These are phyloP conservation scores for Exophiala sideris DNA, from an alignment of 2,329 filamentous ascomycete genomes.

Conservation along the genomic window DNA sequence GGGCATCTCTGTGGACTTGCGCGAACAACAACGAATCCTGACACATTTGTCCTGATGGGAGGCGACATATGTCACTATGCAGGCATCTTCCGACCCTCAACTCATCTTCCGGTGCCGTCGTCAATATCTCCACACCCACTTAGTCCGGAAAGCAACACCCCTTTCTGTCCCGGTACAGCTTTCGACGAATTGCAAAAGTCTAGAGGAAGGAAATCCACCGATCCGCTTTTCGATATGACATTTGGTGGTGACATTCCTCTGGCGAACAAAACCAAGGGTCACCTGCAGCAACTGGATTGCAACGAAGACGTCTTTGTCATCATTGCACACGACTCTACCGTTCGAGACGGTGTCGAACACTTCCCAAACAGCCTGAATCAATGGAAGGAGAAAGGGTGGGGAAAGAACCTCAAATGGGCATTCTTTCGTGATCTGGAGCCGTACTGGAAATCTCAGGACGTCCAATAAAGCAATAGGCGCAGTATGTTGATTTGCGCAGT, in stretches of 20 bases:
- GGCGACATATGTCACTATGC: constrained; percentile 11
- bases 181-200: constrained; percentile 8
- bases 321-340: constrained; percentile 31
- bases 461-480: no score
- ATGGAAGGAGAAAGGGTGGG: constrained; percentile 16
- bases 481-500: no score
- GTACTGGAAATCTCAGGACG: constrained; percentile 6
- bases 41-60: constrained; percentile 6
- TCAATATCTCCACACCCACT: constrained; percentile 9
- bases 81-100: constrained; percentile 6
- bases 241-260: constrained; percentile 14
- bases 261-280: constrained; percentile 5
- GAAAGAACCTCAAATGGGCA: constrained; percentile 7
- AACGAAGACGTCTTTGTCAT: constrained; percentile 30
- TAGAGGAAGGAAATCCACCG: constrained; percentile 1
- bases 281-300: constrained; percentile 30
- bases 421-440: constrained; percentile 9
- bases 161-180: constrained; percentile 8
- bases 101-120: constrained; percentile 5
- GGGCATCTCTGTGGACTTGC: constrained; percentile 28
- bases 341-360: constrained; percentile 28
- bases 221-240: constrained; percentile 12
- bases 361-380: constrained; percentile 13
- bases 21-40: constrained; percentile 23
- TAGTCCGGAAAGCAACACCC: background rate